Conservation (phyloP, 2,329 filamentous ascomycete species). For the Akanthomyces muscarius region DNA sequence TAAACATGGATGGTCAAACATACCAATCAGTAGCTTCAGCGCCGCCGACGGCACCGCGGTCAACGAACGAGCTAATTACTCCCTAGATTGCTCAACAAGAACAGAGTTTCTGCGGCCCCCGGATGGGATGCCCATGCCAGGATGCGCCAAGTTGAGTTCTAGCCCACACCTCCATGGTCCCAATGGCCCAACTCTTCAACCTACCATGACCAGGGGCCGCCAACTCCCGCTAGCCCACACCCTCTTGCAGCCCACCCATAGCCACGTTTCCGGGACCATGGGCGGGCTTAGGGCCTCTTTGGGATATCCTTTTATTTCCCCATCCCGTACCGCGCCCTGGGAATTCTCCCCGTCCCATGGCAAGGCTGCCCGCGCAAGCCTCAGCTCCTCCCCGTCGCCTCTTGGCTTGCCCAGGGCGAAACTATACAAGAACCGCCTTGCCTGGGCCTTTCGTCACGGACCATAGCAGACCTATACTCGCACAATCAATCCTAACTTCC, state of each 20-base stretch:
- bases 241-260: constrained; percentile 9
- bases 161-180: background rate
- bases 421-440: constrained; percentile 8
- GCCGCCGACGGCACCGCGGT: constrained; percentile 3
- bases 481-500: constrained; percentile 11
- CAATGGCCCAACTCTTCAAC: background rate
- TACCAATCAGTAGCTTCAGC: background rate
- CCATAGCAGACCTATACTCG: background rate
- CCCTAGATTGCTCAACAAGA: background rate
- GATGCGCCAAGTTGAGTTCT: background rate
- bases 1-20: constrained; percentile 7
- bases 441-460: background rate
- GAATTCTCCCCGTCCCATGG: background rate
- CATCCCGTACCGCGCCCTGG: background rate
- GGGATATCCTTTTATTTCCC: constrained; percentile 11
- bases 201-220: background rate
- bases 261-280: constrained; percentile 17
- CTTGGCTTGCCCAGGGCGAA: background rate
- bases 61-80: background rate
- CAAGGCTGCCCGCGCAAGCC: background rate
- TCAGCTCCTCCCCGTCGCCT: background rate
- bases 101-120: constrained; percentile 8
- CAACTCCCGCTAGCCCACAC: constrained; percentile 5
- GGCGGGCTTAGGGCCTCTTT: constrained; percentile 7
- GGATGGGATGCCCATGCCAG: background rate